Conservation (phyloP, 192 early-diverging fungal species). For the Mortierella claussenii region DNA sequence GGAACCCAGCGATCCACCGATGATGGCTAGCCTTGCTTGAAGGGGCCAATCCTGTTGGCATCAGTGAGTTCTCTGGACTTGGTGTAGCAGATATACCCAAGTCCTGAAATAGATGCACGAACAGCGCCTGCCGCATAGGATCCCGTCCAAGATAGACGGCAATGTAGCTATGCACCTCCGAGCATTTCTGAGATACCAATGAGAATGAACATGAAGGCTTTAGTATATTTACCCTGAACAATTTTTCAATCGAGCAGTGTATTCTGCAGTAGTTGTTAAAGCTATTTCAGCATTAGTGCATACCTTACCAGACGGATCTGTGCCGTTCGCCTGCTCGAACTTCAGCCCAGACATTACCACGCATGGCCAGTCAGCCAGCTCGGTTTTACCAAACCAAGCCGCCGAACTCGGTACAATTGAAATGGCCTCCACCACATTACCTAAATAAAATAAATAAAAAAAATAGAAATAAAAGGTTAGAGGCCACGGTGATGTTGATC, state of each 20-base stretch:
- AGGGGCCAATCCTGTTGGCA: background rate
- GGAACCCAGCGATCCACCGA: constrained; percentile 50
- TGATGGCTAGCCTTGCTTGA: constrained; percentile 6
- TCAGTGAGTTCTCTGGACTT: background rate
- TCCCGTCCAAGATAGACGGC: constrained; percentile 48
- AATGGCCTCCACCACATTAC: constrained; percentile 40
- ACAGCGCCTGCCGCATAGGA: constrained; percentile 33
- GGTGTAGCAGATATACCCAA: constrained; percentile 31
- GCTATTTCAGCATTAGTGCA: too few relatives aligned
- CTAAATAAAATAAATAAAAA: constrained; percentile 6
- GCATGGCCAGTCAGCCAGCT: constrained; percentile 49
- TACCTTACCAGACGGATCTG: constrained; percentile 35
- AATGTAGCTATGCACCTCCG: constrained; percentile 41
- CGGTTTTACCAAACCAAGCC: constrained; percentile 38
- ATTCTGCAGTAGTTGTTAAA: too few relatives aligned
- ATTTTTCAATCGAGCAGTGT: too few relatives aligned
- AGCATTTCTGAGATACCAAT: constrained; percentile 37
- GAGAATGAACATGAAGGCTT: too few relatives aligned
- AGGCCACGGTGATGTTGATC: too few relatives aligned
- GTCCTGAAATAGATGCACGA: constrained; percentile 40
- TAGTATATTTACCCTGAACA: too few relatives aligned
- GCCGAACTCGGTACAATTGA: constrained; percentile 43
- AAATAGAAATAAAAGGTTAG: too few relatives aligned
- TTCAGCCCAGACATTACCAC: constrained; percentile 52
- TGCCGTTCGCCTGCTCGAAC: constrained; percentile 36